Evolutionary conservation across 2,329 filamentous ascomycete genomes (phyloP).

Genomic region (Eurotiales sp.): DNA sequence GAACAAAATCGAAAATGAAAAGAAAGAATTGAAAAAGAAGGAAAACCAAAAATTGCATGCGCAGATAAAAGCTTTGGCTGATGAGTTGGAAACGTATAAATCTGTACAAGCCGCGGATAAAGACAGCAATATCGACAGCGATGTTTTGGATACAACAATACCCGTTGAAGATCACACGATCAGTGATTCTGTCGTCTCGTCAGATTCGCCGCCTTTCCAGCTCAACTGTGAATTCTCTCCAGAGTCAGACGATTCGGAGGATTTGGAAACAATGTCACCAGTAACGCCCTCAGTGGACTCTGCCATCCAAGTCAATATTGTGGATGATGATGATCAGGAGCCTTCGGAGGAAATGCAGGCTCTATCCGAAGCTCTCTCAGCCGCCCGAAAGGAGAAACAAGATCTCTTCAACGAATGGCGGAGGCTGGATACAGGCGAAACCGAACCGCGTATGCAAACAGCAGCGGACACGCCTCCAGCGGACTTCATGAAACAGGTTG

Average conservation of each 20-base stretch:
- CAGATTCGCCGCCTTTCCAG: conserved; percentile 29
- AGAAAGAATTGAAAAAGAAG: conserved; percentile 26
- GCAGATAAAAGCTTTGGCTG: conserved; percentile 24
- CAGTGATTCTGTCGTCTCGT: conserved; percentile 25
- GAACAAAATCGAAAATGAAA: conserved; percentile 41
- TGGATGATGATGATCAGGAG: conserved; percentile 6
- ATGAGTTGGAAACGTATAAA: conserved; percentile 23
- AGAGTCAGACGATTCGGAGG: neutral
- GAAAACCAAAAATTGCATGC: too few relatives aligned
- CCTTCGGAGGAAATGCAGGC: conserved; percentile 22
- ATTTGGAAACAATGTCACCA: conserved; percentile 8
- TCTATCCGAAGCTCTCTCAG: conserved; percentile 36
- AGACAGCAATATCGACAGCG: conserved; percentile 21
- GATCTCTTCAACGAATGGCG: conserved; percentile 40
- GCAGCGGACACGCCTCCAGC: conserved; percentile 33
- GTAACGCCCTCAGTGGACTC: conserved; percentile 14
- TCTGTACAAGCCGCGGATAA: too few relatives aligned
- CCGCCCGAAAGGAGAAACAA: conserved; percentile 36
- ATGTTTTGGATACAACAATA: too few relatives aligned
- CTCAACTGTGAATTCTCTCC: neutral
- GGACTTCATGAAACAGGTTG: conserved; percentile 35
- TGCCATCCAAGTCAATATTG: conserved; percentile 19
- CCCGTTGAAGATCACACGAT: conserved; percentile 27
- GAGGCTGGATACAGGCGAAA: conserved; percentile 6
- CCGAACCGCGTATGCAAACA: conserved; percentile 25